Base-by-base conservation (phyloP, 176 grass and related monocot genomes). In the Paspalum vaginatum region DNA sequence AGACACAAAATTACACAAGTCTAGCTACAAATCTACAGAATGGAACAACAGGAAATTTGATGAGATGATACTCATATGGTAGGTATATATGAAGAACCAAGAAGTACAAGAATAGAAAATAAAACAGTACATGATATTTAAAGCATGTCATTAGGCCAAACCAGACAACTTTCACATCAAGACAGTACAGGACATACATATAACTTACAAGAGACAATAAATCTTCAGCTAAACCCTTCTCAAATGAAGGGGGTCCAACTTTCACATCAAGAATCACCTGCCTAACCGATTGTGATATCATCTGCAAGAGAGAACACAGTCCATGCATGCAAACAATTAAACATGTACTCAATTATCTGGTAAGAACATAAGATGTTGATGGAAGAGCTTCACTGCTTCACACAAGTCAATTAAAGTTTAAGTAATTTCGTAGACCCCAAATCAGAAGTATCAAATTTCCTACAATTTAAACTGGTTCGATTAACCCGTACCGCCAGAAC, bases 251-350 rank as follows among this genome's bases (percentile, higher is more conserved):
- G 41, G 86, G 88, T 4, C 95, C 95, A 70, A 91, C 90, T 95
- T 98, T 98, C 26, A 91, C 70, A 85, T 98, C 95, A 43, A 98
- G 54, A 85, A 98, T 91, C 61, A 98, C 92, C 68, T 91, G 92
- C 75, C 71, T 82, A 74, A 91, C 84, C 8, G 88, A 89, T 25
- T 85, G 71, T 42, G 96, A 81, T 73, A 91, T 88, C 75, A 93
- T 65, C 95, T 95, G 72, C 67, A 78, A 18, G 38, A 88, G 9
- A 68, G 17, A 47, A 86, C 87, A 77, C 0, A 20, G 42, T 65
- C 38, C 68, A 47, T 52, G 61, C 54, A 75, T 27, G 5, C 45
- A 17, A 22, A 56, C 44, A 70, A 67, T 71, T 6, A 60, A 39
- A 66, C 18, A 60, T 16, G 75, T 51, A 22, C 16, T 43, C 11